Percentiles rank a stretch among this genome's conserved stretches.
These are phyloP conservation scores for Tylopilus vinaceipallidus DNA, from an alignment of 768 basidiomycete genomes.

Conservation along the genomic window DNA sequence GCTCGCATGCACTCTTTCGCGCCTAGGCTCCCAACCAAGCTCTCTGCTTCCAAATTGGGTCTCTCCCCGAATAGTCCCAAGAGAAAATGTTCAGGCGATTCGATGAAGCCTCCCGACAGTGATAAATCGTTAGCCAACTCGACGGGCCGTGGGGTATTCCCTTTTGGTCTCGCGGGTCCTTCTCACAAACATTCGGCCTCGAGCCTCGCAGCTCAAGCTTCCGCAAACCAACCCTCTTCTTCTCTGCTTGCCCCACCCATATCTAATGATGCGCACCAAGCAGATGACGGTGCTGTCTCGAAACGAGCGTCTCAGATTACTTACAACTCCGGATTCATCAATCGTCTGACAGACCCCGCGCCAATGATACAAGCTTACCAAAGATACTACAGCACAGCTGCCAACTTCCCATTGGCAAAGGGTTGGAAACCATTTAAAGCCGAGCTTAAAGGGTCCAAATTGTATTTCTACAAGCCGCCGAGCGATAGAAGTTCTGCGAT, in stretches of 20 bases:
- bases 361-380: slow-evolving; percentile 37
- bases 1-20: slow-evolving; percentile 69
- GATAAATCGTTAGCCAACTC: slow-evolving; percentile 14
- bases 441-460: slow-evolving; percentile 78
- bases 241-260: slow-evolving; percentile 49
- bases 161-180: slow-evolving; percentile 29
- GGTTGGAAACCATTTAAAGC: slow-evolving; percentile 88
- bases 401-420: slow-evolving; percentile 47
- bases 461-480: slow-evolving; percentile 86
- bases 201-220: slow-evolving; percentile 8
- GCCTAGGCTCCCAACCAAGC: slow-evolving; percentile 67
- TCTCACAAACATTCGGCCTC: slow-evolving; percentile 29
- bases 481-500: slow-evolving; percentile 61
- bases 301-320: slow-evolving; percentile 79
- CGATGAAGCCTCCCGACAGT: slow-evolving; percentile 33
- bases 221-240: slow-evolving; percentile 39
- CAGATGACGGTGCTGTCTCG: slow-evolving; percentile 35
- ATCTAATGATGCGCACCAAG: slow-evolving; percentile 41
- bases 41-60: slow-evolving; percentile 51
- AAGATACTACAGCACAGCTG: slow-evolving; percentile 30
- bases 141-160: slow-evolving; percentile 27
- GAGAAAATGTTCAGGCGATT: slow-evolving; percentile 48
- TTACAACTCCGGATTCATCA: slow-evolving; percentile 73
- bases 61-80: slow-evolving; percentile 51
- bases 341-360: slow-evolving; percentile 56